Evolutionary conservation across 352 stramenopile species (phyloP).

Genomic region (Pythium brachiatum): DNA sequence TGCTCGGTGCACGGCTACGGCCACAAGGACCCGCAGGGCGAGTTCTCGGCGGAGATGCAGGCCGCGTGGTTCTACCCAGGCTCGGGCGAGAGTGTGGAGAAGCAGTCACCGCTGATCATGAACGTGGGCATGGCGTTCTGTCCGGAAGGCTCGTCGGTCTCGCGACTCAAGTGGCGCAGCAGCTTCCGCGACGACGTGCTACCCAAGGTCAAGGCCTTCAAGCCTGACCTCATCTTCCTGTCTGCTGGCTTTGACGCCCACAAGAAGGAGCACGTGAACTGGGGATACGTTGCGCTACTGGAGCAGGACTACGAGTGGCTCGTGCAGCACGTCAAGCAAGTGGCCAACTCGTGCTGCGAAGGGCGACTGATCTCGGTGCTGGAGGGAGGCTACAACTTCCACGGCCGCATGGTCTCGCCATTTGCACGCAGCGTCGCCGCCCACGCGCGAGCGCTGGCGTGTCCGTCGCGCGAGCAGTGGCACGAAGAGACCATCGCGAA

Average conservation of each 20-base stretch:
- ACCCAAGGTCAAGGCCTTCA: constrained; percentile 51
- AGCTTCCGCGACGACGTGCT: constrained; percentile 69
- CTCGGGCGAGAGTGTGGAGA: constrained; percentile 46
- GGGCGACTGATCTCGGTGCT: constrained; percentile 81
- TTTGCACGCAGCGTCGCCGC: constrained; percentile 78
- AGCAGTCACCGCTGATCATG: constrained; percentile 47
- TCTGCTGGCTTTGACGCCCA: constrained; percentile 82
- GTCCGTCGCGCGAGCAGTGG: constrained; percentile 47
- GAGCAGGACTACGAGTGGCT: constrained; percentile 89
- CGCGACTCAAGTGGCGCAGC: constrained; percentile 72
- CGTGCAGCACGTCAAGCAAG: constrained; percentile 63
- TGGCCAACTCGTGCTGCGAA: constrained; percentile 69
- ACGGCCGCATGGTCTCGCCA: constrained; percentile 76
- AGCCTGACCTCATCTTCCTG: constrained; percentile 79
- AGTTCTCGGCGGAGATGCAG: constrained; percentile 34
- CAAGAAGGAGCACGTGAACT: constrained; percentile 79
- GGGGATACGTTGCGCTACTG: constrained; percentile 67
- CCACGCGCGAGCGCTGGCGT: constrained; percentile 57
- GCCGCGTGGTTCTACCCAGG: constrained; percentile 81
- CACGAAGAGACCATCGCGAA: constrained; percentile 43
- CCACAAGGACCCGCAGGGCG: constrained; percentile 63
- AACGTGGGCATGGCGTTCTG: constrained; percentile 66
- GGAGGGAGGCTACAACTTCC: constrained; percentile 87
- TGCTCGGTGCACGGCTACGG: constrained; percentile 86
- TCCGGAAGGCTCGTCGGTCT: constrained; percentile 46